Base-by-base conservation (phyloP, 1,284 basidiomycete genomes). In the Cystobasidiaceae sp. region DNA sequence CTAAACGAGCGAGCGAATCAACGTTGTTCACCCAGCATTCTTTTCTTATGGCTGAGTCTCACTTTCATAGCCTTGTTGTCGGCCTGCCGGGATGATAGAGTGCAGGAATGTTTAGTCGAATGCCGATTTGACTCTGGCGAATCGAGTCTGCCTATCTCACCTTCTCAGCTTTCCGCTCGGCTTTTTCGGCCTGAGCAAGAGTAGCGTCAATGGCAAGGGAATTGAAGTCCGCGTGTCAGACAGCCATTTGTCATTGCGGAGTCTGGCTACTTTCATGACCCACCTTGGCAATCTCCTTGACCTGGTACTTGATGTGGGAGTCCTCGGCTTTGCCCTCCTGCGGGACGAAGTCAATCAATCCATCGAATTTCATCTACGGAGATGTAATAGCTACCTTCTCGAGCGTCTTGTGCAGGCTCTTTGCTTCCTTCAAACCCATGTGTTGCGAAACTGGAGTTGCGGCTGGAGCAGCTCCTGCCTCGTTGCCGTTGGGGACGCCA, bases 1-100 rank as follows among this genome's bases (percentile, higher is more conserved):
- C 44, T n/a, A n/a, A n/a, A n/a, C n/a, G n/a, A n/a, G n/a, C n/a
- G n/a, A n/a, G n/a, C n/a, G n/a, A n/a, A n/a, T n/a, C n/a, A n/a
- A n/a, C n/a, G n/a, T n/a, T n/a, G n/a, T n/a, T n/a, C n/a, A n/a
- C n/a, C n/a, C n/a, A n/a, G n/a, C n/a, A n/a, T n/a, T n/a, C n/a
- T n/a, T n/a, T n/a, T n/a, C n/a, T n/a, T n/a, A n/a, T n/a, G n/a
- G n/a, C n/a, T n/a, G n/a, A n/a, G n/a, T n/a, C n/a, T n/a, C n/a
- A n/a, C n/a, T n/a, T 64, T 64, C 37, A 64, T n/a, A 15, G 61
- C 61, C 43, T 64, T 64, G 2, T 41, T 32, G 44, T 64, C 61
- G 21, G 51, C 52, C 51, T n/a, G n/a, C n/a, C n/a, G n/a, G n/a
- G n/a, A n/a, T n/a, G n/a, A n/a, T n/a, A n/a, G n/a, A n/a, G n/a